Conservation (phyloP, 2,329 filamentous ascomycete species). For the Talaromyces sp. region DNA sequence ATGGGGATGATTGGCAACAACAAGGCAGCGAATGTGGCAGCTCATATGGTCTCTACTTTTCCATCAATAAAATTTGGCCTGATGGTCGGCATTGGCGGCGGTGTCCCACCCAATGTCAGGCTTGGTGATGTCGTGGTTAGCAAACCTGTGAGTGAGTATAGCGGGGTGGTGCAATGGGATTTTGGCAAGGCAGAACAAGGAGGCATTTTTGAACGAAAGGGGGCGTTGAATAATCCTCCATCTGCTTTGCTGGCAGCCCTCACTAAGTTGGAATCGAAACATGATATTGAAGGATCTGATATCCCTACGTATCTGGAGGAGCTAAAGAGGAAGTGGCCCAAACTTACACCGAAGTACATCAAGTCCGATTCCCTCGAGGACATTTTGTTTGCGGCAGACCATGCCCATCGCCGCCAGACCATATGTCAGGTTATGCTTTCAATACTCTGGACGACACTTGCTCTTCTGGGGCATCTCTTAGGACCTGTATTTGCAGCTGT, state of each 20-base stretch:
- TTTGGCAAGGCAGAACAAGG: constrained; percentile 1
- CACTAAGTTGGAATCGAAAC: background rate
- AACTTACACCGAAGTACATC: background rate
- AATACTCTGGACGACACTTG: background rate
- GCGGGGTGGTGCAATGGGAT: constrained; percentile 16
- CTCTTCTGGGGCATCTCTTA: background rate
- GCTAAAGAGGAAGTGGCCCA: constrained; percentile 1
- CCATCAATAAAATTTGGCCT: constrained; percentile 33
- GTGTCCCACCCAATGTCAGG: constrained; percentile 16
- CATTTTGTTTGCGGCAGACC: background rate
- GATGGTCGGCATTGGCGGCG: constrained; percentile 44
- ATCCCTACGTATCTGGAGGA: background rate
- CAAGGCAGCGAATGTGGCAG: constrained; percentile 31
- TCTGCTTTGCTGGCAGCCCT: background rate
- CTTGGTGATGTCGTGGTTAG: constrained; percentile 18
- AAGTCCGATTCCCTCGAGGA: background rate
- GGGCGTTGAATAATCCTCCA: constrained; percentile 4
- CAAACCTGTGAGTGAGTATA: background rate
- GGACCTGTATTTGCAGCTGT: background rate
- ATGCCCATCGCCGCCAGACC: background rate
- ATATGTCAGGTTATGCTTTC: background rate
- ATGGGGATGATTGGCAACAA: constrained; percentile 28
- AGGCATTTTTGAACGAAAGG: background rate
- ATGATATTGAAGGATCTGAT: background rate
- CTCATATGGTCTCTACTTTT: constrained; percentile 30